Conservation (phyloP, 2,329 filamentous ascomycete genomes). For the Cyphellophora attinorum region DNA sequence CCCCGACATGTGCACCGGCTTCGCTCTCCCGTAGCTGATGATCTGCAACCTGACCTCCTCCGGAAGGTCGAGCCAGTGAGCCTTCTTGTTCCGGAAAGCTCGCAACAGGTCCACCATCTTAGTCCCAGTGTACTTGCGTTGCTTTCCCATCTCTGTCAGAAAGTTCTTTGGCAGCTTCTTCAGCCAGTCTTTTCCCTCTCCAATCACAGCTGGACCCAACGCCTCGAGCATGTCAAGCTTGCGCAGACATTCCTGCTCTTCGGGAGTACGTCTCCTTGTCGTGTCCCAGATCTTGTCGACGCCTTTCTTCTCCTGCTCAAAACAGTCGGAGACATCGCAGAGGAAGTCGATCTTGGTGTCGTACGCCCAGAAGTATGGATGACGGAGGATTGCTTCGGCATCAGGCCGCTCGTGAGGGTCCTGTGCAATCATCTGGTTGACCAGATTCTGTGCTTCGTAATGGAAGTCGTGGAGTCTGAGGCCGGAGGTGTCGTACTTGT, state of each 20-base stretch:
- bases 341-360: slow-evolving; percentile 86
- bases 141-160: slow-evolving; percentile 81
- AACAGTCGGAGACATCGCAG: slow-evolving; percentile 94
- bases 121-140: slow-evolving; percentile 84
- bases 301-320: slow-evolving; percentile 67
- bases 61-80: slow-evolving; percentile 95
- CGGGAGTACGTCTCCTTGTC: slow-evolving; percentile 11
- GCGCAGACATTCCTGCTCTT: slow-evolving; percentile 17
- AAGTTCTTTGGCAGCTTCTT: slow-evolving; percentile 67
- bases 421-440: slow-evolving; percentile 66
- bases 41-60: slow-evolving; percentile 69
- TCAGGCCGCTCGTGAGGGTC: slow-evolving; percentile 59
- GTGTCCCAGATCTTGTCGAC: slow-evolving; percentile 17
- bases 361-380: slow-evolving; percentile 92
- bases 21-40: too few species aligned
- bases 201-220: slow-evolving; percentile 38
- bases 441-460: slow-evolving; percentile 78
- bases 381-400: slow-evolving; percentile 71
- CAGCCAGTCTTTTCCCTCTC: slow-evolving; percentile 58
- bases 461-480: slow-evolving; percentile 73
- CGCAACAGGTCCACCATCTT: slow-evolving; percentile 77
- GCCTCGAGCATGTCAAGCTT: slow-evolving; percentile 42
- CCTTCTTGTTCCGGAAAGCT: slow-evolving; percentile 88
- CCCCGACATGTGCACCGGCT: too few species aligned
- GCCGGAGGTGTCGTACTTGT: slow-evolving; percentile 61